Evolutionary conservation across 345 rosid genomes (phyloP).

Genomic region (Turnera subulata): DNA sequence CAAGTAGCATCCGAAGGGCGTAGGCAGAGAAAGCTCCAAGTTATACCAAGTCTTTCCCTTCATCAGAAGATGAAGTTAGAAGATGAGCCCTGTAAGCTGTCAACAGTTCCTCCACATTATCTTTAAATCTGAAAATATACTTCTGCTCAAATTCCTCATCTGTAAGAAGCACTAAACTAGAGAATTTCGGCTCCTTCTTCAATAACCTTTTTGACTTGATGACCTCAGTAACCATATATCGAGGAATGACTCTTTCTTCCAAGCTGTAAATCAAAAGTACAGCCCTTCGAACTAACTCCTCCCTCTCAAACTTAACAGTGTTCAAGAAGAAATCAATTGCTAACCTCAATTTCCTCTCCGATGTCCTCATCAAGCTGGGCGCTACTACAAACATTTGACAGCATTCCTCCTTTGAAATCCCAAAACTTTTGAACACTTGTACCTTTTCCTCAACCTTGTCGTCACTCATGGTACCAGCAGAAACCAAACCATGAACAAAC

Average conservation of each 20-base stretch:
- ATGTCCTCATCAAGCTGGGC: slow-evolving; percentile 22
- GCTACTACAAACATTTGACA: slow-evolving; percentile 26
- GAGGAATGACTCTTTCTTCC: slow-evolving; percentile 35
- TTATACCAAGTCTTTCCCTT: not conserved
- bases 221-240: slow-evolving; percentile 31
- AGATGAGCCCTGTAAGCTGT: slow-evolving; percentile 25
- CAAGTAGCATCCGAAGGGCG: no score
- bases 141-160: slow-evolving; percentile 26
- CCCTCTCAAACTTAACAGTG: slow-evolving; percentile 18
- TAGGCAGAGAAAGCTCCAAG: no score
- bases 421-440: slow-evolving; percentile 20
- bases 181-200: slow-evolving; percentile 20
- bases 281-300: slow-evolving; percentile 19
- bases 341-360: slow-evolving; percentile 28
- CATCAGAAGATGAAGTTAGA: slow-evolving; percentile 4
- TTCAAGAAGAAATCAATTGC: slow-evolving; percentile 33
- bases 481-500: slow-evolving; percentile 31
- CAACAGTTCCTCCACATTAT: slow-evolving; percentile 29
- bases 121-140: slow-evolving; percentile 27
- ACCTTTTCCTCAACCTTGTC: slow-evolving; percentile 29
- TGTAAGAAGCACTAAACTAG: not conserved
- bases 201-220: slow-evolving; percentile 27
- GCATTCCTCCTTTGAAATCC: slow-evolving; percentile 28
- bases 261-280: slow-evolving; percentile 22
- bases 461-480: slow-evolving; percentile 28